A percentile compares a stretch with the other conserved stretches of the same genome.
Evolutionary conservation across 2,329 filamentous ascomycete species (phyloP).

Genomic region (Pseudogymnoascus sp.): DNA sequence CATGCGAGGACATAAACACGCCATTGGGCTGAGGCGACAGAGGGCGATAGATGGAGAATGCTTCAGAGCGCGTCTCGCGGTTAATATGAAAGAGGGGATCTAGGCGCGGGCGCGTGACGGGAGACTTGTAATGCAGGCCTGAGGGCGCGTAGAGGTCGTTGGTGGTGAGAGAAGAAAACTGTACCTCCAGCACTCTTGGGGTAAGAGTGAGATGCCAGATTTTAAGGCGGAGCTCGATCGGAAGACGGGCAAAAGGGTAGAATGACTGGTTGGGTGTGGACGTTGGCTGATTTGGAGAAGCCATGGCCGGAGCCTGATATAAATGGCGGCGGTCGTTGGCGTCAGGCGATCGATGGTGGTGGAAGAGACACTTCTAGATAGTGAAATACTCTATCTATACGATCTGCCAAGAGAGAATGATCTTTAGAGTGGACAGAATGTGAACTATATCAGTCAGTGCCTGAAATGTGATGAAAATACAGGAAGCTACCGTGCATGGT

Average conservation of each 20-base stretch:
- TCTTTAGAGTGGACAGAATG: background rate
- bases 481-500: background rate
- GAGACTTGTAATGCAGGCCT: background rate
- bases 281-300: background rate
- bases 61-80: background rate
- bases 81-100: background rate
- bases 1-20: background rate
- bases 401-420: background rate
- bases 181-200: slow-evolving; percentile 14
- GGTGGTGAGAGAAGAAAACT: background rate
- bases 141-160: background rate
- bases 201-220: slow-evolving; percentile 16
- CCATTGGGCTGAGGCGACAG: background rate
- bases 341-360: background rate
- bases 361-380: background rate
- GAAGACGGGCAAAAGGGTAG: slow-evolving; percentile 14
- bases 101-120: background rate
- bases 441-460: background rate
- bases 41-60: background rate
- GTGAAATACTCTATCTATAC: background rate
- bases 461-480: background rate
- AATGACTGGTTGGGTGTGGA: slow-evolving; percentile 8
- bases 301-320: background rate
- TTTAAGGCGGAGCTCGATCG: slow-evolving; percentile 15
- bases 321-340: background rate